Conservation (phyloP, 768 basidiomycete genomes). For the Cytidiella melzeri region DNA sequence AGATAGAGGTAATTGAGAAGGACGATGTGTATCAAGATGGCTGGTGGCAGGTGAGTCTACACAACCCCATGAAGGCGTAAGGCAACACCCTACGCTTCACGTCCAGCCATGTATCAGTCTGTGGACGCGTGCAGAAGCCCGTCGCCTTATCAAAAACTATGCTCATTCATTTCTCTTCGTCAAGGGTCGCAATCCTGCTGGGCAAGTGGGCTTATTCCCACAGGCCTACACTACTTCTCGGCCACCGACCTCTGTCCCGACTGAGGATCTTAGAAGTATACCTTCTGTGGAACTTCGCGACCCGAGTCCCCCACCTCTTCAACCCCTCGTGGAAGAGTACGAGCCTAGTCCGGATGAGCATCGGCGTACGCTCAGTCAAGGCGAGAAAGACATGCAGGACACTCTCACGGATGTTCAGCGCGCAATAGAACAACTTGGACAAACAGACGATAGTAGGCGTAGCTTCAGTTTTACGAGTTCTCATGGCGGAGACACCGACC, state of each 20-base stretch:
- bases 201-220: slow-evolving; percentile 88
- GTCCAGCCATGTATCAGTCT: too few relatives aligned
- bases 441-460: slow-evolving; percentile 50
- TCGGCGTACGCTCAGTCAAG: slow-evolving; percentile 16
- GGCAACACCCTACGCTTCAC: too few relatives aligned
- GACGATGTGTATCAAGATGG: slow-evolving; percentile 93
- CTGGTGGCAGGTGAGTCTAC: slow-evolving; percentile 83
- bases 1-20: slow-evolving; percentile 85
- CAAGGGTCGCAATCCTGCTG: slow-evolving; percentile 81
- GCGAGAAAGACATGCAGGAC: slow-evolving; percentile 64
- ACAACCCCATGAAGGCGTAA: background rate
- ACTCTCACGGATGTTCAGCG: slow-evolving; percentile 89
- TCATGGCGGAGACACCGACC: slow-evolving; percentile 40
- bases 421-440: slow-evolving; percentile 82
- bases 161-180: slow-evolving; percentile 12
- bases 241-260: slow-evolving; percentile 33
- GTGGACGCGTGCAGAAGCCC: too few relatives aligned
- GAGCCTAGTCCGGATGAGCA: slow-evolving; percentile 22
- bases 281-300: slow-evolving; percentile 5
- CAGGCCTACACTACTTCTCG: slow-evolving; percentile 74
- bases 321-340: slow-evolving; percentile 25
- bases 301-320: background rate
- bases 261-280: slow-evolving; percentile 2
- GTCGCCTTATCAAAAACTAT: too few relatives aligned
- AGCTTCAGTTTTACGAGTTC: slow-evolving; percentile 79